Base-by-base conservation (phyloP, 2,329 filamentous ascomycete genomes). In the Dichotomopilus funicola region DNA sequence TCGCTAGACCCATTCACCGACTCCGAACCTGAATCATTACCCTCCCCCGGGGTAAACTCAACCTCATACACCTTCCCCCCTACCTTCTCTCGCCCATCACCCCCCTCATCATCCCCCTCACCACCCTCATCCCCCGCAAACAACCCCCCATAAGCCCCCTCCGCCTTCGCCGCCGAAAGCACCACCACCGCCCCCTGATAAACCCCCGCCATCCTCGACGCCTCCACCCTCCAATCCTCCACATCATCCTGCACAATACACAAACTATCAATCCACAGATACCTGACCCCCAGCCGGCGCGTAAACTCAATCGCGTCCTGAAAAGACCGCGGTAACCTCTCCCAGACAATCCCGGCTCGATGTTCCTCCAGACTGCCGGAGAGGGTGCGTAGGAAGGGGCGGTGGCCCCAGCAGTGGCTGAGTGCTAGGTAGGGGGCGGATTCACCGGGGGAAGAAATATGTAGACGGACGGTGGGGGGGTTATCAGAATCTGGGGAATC, bases 381-480 rank as follows among this genome's bases (percentile, higher is more conserved):
- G 1, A 55, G 36, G 4, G 62, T 63, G 36, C 53, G 57, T 6
- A 56, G 54, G 9, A 61, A 56, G 1, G 58, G 60, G 3, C n/a
- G 31, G 0, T 4, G 42, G 6, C 62, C 63, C 63, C 63, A 65
- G 47, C 61, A 63, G 51, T 65, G 59, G 8, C 61, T 63, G 7
- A 64, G 59, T 6, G 51, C 50, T 0, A 49, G 3, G 53, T 63
- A 64, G 1, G 44, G 45, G 41, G 38, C 48, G 3, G 31, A 42
- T 33, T 55, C 48, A 8, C 48, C 48, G 1, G 33, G 10, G 11
- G 58, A 27, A 27, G 19, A 49, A 19, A 55, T 56, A 36, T 58
- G 42, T 40, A 62, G 49, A 0, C 59, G 59, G 10, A 61, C 50
- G 27, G n/a, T n/a, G n/a, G n/a, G n/a, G n/a, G n/a, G n/a, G n/a